Conservation (phyloP, 2,329 filamentous ascomycete species). For the Cryoendolithus antarcticus region DNA sequence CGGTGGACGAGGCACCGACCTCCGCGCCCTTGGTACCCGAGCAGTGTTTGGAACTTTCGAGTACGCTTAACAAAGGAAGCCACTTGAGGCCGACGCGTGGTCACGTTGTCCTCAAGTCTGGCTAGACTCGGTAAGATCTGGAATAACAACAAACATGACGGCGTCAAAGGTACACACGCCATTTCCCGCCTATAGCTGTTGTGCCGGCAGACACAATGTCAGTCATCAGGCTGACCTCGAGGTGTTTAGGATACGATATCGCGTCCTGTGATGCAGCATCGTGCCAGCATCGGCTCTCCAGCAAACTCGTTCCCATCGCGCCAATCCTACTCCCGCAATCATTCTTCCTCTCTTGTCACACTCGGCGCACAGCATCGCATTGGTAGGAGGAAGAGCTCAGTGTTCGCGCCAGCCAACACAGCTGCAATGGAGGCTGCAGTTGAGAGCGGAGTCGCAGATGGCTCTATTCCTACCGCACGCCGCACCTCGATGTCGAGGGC, state of each 20-base stretch:
- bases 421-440: constrained; percentile 61
- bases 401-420: constrained; percentile 61
- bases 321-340: constrained; percentile 57
- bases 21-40: no score
- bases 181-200: constrained; percentile 5
- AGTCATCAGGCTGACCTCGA: background rate
- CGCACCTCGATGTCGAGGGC: constrained; percentile 60
- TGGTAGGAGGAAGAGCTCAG: constrained; percentile 86
- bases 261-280: constrained; percentile 33
- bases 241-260: constrained; percentile 17
- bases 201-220: background rate
- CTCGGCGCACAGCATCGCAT: constrained; percentile 69
- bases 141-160: constrained; percentile 6
- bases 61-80: no score
- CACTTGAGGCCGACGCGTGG: no score
- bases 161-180: constrained; percentile 11
- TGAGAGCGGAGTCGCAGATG: constrained; percentile 49
- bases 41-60: no score
- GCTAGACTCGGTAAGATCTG: no score
- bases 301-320: constrained; percentile 51
- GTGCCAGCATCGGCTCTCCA: constrained; percentile 38
- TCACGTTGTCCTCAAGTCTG: no score
- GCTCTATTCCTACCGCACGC: constrained; percentile 45
- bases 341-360: constrained; percentile 63
- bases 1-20: no score